Evolutionary conservation across 169 alveolate species (phyloP).

Genomic region (Ichthyophthirius multifiliis): DNA sequence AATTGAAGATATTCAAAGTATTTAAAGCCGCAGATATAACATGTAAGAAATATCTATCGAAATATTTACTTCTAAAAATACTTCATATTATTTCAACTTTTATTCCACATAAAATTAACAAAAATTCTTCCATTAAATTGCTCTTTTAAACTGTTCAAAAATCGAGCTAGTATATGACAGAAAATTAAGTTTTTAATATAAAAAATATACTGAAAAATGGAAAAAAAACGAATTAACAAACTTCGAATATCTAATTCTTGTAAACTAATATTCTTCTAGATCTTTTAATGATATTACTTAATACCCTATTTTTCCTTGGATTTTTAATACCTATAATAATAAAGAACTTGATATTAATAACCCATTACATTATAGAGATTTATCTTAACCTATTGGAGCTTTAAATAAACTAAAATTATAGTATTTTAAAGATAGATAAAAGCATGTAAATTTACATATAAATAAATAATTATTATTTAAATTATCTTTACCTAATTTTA

Average conservation of each 20-base stretch:
- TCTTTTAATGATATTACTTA: constrained; percentile 72
- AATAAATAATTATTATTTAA: not conserved
- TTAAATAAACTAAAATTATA: constrained; percentile 45
- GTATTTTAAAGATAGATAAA: constrained; percentile 35
- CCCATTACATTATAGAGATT: constrained; percentile 46
- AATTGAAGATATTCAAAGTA: not conserved
- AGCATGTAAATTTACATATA: not conserved
- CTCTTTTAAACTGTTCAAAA: not conserved
- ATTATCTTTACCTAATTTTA: not conserved
- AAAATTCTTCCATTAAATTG: not conserved
- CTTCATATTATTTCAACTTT: constrained; percentile 52
- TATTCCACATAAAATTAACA: not conserved
- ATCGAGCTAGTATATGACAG: not conserved
- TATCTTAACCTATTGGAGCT: constrained; percentile 66
- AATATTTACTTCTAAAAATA: constrained; percentile 48
- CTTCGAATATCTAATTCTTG: constrained; percentile 54
- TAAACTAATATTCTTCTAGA: constrained; percentile 62
- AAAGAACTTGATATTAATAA: constrained; percentile 46
- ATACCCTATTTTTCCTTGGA: constrained; percentile 75
- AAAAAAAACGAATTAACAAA: constrained; percentile 59
- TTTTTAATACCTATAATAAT: constrained; percentile 29
- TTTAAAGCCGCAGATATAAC: not conserved
- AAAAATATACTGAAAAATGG: constrained; percentile 51
- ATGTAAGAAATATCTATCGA: constrained; percentile 42
- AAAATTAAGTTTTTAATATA: not conserved